Conservation (phyloP, 495 filamentous ascomycete genomes). For the Acidiella bohemica region DNA sequence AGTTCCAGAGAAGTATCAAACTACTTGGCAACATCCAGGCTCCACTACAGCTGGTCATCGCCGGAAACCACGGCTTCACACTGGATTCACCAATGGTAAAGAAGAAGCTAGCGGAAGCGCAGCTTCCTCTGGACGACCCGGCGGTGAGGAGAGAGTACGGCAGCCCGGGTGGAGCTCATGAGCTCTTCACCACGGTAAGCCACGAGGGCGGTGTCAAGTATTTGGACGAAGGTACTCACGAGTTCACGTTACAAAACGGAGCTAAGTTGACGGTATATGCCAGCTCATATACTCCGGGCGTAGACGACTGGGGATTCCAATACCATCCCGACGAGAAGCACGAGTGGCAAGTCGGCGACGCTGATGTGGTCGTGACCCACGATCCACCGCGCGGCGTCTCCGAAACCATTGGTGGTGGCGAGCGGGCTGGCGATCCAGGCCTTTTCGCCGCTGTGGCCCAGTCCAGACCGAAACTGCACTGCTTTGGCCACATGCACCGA, state of each 20-base stretch:
- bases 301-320: conserved; percentile 47
- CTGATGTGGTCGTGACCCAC: conserved; percentile 43
- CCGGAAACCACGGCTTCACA: conserved; percentile 67
- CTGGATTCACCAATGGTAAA: conserved; percentile 37
- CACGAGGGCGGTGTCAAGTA: conserved; percentile 43
- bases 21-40: conserved; percentile 45
- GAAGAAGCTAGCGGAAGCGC: background rate
- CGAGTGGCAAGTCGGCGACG: conserved; percentile 39
- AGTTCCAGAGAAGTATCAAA: conserved; percentile 39
- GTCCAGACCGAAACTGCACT: conserved; percentile 47
- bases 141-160: background rate
- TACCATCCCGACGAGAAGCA: conserved; percentile 34
- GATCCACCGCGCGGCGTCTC: conserved; percentile 50
- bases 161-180: background rate
- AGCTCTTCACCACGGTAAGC: conserved; percentile 25
- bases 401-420: conserved; percentile 31
- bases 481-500: conserved; percentile 67
- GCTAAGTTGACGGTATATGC: conserved; percentile 52
- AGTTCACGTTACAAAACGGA: conserved; percentile 43
- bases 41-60: conserved; percentile 61
- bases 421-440: conserved; percentile 40
- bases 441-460: conserved; percentile 44
- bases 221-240: conserved; percentile 50
- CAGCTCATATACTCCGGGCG: conserved; percentile 54
- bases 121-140: background rate